Evolutionary conservation across 257 asterid species (phyloP), one percentile per base, ranked within the genome.

Genomic region (Penstemon barbatus): DNA sequence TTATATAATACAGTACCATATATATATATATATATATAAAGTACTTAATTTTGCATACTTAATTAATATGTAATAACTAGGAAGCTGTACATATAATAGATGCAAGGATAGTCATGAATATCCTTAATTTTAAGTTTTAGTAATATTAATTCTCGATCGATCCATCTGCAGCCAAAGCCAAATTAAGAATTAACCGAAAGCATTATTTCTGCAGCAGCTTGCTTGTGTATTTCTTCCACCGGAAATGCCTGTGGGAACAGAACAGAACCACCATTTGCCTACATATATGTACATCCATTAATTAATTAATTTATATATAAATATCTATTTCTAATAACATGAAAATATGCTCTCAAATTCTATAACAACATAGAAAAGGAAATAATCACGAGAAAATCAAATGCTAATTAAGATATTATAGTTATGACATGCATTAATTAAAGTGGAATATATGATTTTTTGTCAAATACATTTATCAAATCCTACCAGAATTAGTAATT

Each of bases 191-290:
- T 74, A 65, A 82, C 68, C 87, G 88, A 69, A 37, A 61, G 8
- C 81, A 81, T 76, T 46, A 92, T 83, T 70, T 92, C 95, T 18
- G 79, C 83, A 33, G 91, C 86, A 37, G 85, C 96, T 63, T 72
- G 81, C 74, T 85, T 88, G 87, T 77, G 88, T 48, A 82, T 65
- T 50, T 90, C 90, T 55, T 90, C 96, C 79, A 77, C 74, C 7
- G 85, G 66, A 65, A 79, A 74, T 66, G 76, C 73, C 71, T 76
- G 83, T 5, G 71, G 60, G 61, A 72, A 58, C 44, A 75, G 81
- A 3, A 76, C 83, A 15, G 68, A 36, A 4, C 65, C 79, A 75
- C 80, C 87, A 58, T 65, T 81, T 63, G 80, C 91, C 93, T 86
- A 69, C 37, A 2, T 43, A 78, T 7, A 66, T 1, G 10, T n/a